Evolutionary conservation across 1,284 basidiomycete species (phyloP).

Genomic region (Rhizoctonia solani): DNA sequence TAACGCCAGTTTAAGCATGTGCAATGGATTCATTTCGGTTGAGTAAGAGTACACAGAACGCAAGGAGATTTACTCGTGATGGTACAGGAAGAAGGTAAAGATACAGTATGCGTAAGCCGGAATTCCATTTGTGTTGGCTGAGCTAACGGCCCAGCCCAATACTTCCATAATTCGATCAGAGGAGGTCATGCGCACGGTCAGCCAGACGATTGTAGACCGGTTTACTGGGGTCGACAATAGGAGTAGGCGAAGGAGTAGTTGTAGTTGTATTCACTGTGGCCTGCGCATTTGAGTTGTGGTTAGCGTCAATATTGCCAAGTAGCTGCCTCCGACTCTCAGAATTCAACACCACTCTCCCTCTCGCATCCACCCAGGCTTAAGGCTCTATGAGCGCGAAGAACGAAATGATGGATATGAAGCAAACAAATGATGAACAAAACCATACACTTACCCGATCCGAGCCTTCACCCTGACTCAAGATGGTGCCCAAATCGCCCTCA

Average conservation of each 20-base stretch:
- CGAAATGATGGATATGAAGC: no score
- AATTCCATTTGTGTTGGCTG: background rate
- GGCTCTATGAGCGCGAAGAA: conserved; percentile 14
- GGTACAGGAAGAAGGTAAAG: conserved; percentile 11
- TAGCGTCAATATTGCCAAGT: background rate
- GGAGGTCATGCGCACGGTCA: conserved; percentile 22
- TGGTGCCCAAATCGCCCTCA: conserved; percentile 20
- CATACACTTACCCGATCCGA: conserved; percentile 10
- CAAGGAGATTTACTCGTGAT: background rate
- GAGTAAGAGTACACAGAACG: background rate
- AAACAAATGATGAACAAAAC: no score
- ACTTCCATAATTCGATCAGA: background rate
- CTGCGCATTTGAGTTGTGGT: background rate
- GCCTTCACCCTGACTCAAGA: conserved; percentile 5
- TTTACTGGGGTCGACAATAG: background rate
- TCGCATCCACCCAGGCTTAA: conserved; percentile 20
- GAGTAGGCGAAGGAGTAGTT: background rate
- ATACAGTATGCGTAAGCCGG: conserved; percentile 17
- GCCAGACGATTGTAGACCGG: conserved; percentile 2
- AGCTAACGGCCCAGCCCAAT: background rate
- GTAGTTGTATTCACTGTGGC: background rate
- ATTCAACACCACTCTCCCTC: conserved; percentile 25
- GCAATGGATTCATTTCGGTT: no score
- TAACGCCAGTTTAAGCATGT: no score
- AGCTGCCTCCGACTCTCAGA: background rate